phyloP scores from a whole-genome alignment of 148 eudicot genomes.

The Simmondsia chinensis region DNA sequence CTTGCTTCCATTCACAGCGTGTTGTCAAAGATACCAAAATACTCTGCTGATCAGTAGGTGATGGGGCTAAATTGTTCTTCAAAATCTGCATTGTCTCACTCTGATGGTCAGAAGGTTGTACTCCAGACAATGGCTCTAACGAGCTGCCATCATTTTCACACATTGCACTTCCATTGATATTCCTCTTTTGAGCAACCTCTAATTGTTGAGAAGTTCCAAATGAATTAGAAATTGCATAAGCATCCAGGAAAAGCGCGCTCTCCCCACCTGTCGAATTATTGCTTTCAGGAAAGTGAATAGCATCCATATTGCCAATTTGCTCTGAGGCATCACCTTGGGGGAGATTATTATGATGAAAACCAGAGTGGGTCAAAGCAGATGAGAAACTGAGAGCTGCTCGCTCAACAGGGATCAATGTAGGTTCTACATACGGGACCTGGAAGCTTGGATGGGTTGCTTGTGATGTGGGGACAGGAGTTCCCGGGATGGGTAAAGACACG shows the following conservation, averaged over 20 bases:
- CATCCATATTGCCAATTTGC: constrained; percentile 6
- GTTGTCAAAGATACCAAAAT: constrained; percentile 84
- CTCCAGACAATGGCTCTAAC: constrained; percentile 20
- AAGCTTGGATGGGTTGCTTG: constrained; percentile 12
- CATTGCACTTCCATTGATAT: constrained; percentile 8
- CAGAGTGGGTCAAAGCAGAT: too few species aligned
- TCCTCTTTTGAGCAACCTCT: constrained; percentile 8
- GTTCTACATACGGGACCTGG: constrained; percentile 4
- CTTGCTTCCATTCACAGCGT: constrained; percentile 94
- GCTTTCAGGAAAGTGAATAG: constrained; percentile 16
- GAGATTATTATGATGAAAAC: constrained; percentile 14
- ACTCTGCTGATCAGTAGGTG: constrained; percentile 86
- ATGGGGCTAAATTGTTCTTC: constrained; percentile 67
- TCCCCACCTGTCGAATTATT: constrained; percentile 13
- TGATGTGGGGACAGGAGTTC: constrained; percentile 7
- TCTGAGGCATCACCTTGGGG: constrained; percentile 20
- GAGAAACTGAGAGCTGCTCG: constrained; percentile 18
- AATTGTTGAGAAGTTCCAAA: constrained; percentile 7
- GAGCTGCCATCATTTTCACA: constrained; percentile 10
- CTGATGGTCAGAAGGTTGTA: constrained; percentile 22
- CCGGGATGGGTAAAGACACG: constrained; percentile 13
- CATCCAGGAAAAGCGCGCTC: constrained; percentile 11
- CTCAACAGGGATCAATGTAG: constrained; percentile 4
- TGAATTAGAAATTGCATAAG: constrained; percentile 15
- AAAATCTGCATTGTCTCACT: constrained; percentile 25